These are phyloP conservation scores for Solanum stenotomum DNA, from an alignment of 257 asterid genomes.

Conservation along the genomic window DNA sequence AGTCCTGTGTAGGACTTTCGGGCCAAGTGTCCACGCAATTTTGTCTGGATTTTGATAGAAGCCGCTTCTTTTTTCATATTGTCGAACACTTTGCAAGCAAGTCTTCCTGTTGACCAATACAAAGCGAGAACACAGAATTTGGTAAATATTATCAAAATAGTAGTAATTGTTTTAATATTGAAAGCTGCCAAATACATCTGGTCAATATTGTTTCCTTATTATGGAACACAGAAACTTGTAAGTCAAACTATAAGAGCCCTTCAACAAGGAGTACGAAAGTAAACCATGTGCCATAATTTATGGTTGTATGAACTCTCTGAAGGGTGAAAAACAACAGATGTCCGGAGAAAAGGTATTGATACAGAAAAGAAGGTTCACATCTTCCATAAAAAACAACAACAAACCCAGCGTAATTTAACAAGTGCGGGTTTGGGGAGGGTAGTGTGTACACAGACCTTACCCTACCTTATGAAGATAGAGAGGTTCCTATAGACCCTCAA, in stretches of 20 bases:
- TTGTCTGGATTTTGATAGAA: conserved; percentile 72
- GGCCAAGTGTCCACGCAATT: conserved; percentile 60
- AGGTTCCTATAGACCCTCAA: neutral
- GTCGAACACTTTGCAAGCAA: conserved; percentile 56
- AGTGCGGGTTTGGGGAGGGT: neutral
- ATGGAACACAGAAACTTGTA: neutral
- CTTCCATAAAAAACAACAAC: neutral
- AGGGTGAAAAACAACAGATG: neutral
- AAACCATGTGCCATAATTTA: neutral
- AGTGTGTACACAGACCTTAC: neutral
- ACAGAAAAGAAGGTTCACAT: neutral
- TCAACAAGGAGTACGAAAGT: neutral
- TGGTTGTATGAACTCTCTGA: neutral
- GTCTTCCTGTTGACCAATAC: conserved; percentile 46
- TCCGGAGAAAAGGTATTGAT: neutral
- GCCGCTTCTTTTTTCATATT: conserved; percentile 69
- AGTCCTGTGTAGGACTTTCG: conserved; percentile 46
- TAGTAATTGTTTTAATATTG: neutral
- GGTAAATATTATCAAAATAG: neutral
- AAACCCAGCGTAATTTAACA: neutral
- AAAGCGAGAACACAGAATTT: neutral
- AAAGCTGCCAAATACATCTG: neutral
- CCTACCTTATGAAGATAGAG: neutral
- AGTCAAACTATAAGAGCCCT: neutral
- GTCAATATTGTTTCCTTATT: neutral